Evolutionary conservation across 257 asterid genomes (phyloP).

Genomic region (Craterostigma plantagineum): DNA sequence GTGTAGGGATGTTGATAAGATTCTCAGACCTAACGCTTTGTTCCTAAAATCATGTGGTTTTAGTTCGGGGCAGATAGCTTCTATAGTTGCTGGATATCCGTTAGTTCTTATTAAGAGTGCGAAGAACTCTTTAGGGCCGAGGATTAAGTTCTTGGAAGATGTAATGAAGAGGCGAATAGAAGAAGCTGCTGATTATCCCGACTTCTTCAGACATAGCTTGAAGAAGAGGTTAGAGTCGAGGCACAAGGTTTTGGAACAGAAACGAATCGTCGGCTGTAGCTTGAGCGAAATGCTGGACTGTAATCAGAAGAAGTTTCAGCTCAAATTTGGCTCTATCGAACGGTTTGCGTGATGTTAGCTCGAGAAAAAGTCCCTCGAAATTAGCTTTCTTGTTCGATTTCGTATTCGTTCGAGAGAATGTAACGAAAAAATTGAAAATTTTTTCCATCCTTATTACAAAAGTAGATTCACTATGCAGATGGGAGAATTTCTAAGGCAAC

Average conservation of each 20-base stretch:
- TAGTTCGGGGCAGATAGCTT: conserved; percentile 34
- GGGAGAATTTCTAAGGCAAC: conserved; percentile 83
- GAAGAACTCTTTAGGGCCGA: conserved; percentile 60
- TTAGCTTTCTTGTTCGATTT: too few species aligned
- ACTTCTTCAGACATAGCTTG: conserved; percentile 74
- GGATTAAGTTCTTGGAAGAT: conserved; percentile 60
- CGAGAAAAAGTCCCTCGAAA: too few species aligned
- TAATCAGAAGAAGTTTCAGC: conserved; percentile 56
- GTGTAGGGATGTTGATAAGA: conserved; percentile 65
- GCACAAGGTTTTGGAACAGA: conserved; percentile 42
- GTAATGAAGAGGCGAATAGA: conserved; percentile 67
- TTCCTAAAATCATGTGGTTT: conserved; percentile 63
- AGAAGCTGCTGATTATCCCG: conserved; percentile 72
- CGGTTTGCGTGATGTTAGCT: conserved; percentile 13
- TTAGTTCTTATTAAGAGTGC: conserved; percentile 79
- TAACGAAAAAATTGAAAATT: too few species aligned
- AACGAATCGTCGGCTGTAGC: conserved; percentile 34
- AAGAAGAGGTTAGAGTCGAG: conserved; percentile 68
- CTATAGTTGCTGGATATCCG: conserved; percentile 74
- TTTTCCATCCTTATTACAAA: too few species aligned
- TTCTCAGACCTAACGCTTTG: conserved; percentile 44
- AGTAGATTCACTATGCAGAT: conserved; percentile 18
- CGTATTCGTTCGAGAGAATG: too few species aligned
- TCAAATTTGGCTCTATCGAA: conserved; percentile 49
- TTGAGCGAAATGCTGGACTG: conserved; percentile 90